Evolutionary conservation across 805 yeast species (phyloP).

Genomic region (Kurtzmaniella cleridarum): DNA sequence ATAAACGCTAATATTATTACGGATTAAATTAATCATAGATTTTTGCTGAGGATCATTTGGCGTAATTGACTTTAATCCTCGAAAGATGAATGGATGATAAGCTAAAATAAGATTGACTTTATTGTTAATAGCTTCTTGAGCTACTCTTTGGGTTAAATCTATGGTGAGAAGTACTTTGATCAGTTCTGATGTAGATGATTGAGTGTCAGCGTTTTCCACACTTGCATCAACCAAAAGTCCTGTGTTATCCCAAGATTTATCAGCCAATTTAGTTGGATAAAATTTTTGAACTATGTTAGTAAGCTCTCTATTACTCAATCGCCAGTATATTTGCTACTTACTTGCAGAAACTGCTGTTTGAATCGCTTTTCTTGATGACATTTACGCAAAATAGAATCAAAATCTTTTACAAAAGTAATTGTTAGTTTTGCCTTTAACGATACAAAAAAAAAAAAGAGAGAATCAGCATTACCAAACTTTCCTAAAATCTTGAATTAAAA

Average conservation of each 20-base stretch:
- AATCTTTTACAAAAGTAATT: too few species aligned
- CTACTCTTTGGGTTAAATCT: slow-evolving; percentile 80
- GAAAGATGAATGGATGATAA: slow-evolving; percentile 89
- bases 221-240: slow-evolving; percentile 80
- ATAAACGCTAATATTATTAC: slow-evolving; percentile 80
- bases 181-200: slow-evolving; percentile 6
- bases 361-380: slow-evolving; percentile 42
- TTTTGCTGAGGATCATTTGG: slow-evolving; percentile 70
- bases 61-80: slow-evolving; percentile 73
- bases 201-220: slow-evolving; percentile 13
- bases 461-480: too few species aligned
- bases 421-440: too few species aligned
- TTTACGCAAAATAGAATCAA: background rate
- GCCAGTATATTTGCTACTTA: slow-evolving; percentile 12
- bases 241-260: slow-evolving; percentile 90
- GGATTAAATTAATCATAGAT: slow-evolving; percentile 66
- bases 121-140: slow-evolving; percentile 69
- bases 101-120: slow-evolving; percentile 64
- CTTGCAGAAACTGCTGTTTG: slow-evolving; percentile 34
- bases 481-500: too few species aligned
- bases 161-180: slow-evolving; percentile 59
- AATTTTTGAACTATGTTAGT: slow-evolving; percentile 52
- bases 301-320: slow-evolving; percentile 17
- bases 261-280: slow-evolving; percentile 83
- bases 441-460: too few species aligned